Percentiles rank a stretch among this genome's conserved stretches.
Evolutionary conservation across 495 filamentous ascomycete genomes (phyloP).

Genomic region (Chaetomium cochliodes): DNA sequence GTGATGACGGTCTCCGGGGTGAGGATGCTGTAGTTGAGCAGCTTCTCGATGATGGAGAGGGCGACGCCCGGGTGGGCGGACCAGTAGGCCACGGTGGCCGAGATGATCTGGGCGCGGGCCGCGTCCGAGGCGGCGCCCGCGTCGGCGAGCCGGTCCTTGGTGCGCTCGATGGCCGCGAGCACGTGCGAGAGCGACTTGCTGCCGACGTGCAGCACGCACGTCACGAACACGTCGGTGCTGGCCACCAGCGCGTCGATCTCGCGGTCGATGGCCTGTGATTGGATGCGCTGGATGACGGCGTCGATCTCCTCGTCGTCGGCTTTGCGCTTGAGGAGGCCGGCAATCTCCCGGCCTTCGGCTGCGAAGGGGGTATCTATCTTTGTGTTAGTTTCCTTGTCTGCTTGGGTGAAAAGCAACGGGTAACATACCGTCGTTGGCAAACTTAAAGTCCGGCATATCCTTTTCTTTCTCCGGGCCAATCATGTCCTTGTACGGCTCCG

Average conservation of each 20-base stretch:
- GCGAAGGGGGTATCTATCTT: constrained; percentile 72
- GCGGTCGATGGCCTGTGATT: constrained; percentile 65
- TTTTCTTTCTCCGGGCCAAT: constrained; percentile 87
- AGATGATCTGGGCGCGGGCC: constrained; percentile 83
- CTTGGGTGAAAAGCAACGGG: background rate
- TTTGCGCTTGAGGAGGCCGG: constrained; percentile 76
- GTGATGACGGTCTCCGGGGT: constrained; percentile 77
- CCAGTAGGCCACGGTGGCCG: constrained; percentile 91
- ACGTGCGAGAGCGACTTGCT: constrained; percentile 95
- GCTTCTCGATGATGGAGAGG: constrained; percentile 90
- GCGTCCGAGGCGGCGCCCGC: constrained; percentile 69
- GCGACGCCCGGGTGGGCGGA: constrained; percentile 87
- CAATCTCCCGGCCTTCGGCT: constrained; percentile 73
- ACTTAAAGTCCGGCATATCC: constrained; percentile 94
- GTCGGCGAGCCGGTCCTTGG: constrained; percentile 82
- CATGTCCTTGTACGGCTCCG: constrained; percentile 75
- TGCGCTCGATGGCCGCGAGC: constrained; percentile 91
- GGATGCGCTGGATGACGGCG: constrained; percentile 70
- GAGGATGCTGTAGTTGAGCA: constrained; percentile 95
- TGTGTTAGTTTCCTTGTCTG: background rate
- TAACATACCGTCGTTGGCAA: constrained; percentile 68
- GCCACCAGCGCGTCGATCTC: constrained; percentile 73
- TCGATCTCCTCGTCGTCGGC: constrained; percentile 79
- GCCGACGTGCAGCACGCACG: constrained; percentile 85
- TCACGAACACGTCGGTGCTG: constrained; percentile 90